phyloP scores from a whole-genome alignment of 2,329 filamentous ascomycete species.

The Akanthomyces lecanii region DNA sequence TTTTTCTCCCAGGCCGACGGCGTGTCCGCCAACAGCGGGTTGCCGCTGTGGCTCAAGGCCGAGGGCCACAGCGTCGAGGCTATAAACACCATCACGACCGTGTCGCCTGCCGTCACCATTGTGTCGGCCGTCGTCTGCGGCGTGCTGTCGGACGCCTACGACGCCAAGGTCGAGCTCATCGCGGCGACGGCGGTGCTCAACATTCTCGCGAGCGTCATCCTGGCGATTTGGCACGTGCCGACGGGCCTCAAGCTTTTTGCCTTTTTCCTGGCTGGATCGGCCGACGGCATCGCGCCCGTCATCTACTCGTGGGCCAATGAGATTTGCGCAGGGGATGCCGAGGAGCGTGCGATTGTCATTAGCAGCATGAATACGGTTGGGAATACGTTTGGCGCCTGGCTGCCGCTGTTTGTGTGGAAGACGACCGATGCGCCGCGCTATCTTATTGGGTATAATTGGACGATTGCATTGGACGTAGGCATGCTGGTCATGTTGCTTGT shows the following conservation, averaged over 20 bases:
- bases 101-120: constrained; percentile 34
- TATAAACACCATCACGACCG: constrained; percentile 49
- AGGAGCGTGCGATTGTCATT: constrained; percentile 45
- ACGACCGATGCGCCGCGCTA: constrained; percentile 35
- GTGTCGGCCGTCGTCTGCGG: constrained; percentile 50
- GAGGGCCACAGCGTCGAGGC: constrained; percentile 32
- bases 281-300: constrained; percentile 25
- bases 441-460: constrained; percentile 33
- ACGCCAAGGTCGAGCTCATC: constrained; percentile 33
- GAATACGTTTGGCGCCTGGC: constrained; percentile 40
- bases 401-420: constrained; percentile 36
- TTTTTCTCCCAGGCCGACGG: constrained; percentile 31
- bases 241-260: constrained; percentile 32
- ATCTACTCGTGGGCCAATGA: constrained; percentile 46
- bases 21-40: constrained; percentile 32
- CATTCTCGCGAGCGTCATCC: constrained; percentile 25
- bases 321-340: constrained; percentile 40
- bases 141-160: constrained; percentile 51
- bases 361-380: constrained; percentile 44
- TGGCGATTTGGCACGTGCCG: constrained; percentile 34
- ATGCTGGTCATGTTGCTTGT: constrained; percentile 23
- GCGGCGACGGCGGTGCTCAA: constrained; percentile 22
- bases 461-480: constrained; percentile 26
- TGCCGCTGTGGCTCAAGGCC: constrained; percentile 31
- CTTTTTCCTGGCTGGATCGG: constrained; percentile 32